phyloP scores from a whole-genome alignment of 2,329 filamentous ascomycete species.

The Pseudovirgaria hyperparasitica region DNA sequence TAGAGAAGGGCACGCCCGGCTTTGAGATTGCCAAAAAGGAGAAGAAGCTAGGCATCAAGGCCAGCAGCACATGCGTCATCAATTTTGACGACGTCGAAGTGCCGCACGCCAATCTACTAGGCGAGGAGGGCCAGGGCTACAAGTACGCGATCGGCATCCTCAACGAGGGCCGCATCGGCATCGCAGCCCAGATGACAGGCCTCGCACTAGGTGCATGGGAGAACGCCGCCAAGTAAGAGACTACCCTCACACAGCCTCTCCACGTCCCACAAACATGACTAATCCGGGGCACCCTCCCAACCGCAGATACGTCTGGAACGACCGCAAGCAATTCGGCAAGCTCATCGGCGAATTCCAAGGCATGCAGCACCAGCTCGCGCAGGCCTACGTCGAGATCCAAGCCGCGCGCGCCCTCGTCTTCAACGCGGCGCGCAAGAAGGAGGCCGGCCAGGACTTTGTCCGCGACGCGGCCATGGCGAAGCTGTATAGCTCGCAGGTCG shows the following conservation, averaged over 20 bases:
- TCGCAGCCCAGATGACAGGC: constrained; percentile 97
- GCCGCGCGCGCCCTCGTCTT: constrained; percentile 87
- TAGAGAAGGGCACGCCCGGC: constrained; percentile 79
- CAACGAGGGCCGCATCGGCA: constrained; percentile 95
- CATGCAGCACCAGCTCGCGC: constrained; percentile 98
- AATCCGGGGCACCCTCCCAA: constrained; percentile 4
- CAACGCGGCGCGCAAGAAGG: constrained; percentile 96
- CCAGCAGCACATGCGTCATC: constrained; percentile 90
- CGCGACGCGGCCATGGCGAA: constrained; percentile 97
- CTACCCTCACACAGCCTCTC: neutral
- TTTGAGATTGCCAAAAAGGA: constrained; percentile 98
- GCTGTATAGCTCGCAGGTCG: constrained; percentile 86
- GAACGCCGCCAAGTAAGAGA: constrained; percentile 64
- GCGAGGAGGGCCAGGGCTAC: constrained; percentile 83
- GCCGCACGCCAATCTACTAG: constrained; percentile 76
- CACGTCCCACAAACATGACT: constrained; percentile 1
- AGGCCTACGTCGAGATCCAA: constrained; percentile 86
- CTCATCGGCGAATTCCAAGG: constrained; percentile 95
- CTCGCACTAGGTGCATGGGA: constrained; percentile 89
- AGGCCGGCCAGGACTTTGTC: constrained; percentile 90
- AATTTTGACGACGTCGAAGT: constrained; percentile 95
- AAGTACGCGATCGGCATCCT: constrained; percentile 92
- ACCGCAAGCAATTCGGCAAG: constrained; percentile 91
- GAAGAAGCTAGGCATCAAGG: constrained; percentile 96
- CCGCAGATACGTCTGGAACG: constrained; percentile 83